Evolutionary conservation across 1,139 yeast species (phyloP).

Genomic region (Candida albicans): DNA sequence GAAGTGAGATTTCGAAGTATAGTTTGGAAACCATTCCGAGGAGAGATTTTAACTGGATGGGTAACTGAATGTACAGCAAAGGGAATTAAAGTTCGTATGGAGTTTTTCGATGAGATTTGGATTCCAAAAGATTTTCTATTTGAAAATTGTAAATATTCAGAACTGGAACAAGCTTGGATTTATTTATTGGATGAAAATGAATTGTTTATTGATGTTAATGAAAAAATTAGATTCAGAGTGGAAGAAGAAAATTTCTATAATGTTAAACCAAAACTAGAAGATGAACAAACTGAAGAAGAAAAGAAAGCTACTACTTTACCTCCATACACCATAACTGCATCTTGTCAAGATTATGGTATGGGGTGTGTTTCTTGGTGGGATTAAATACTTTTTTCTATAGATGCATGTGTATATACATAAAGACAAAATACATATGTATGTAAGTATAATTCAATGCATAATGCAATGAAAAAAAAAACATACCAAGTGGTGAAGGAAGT

Average conservation of each 20-base stretch:
- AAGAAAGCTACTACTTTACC: slow-evolving; percentile 50
- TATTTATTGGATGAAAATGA: slow-evolving; percentile 78
- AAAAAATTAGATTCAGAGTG: slow-evolving; percentile 83
- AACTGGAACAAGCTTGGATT: slow-evolving; percentile 90
- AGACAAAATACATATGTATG: neutral
- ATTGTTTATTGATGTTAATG: slow-evolving; percentile 84
- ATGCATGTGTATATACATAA: slow-evolving; percentile 9
- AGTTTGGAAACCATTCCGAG: slow-evolving; percentile 91
- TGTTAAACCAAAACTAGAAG: slow-evolving; percentile 72
- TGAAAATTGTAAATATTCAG: slow-evolving; percentile 70
- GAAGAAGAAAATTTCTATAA: slow-evolving; percentile 87
- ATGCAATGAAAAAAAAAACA: no score
- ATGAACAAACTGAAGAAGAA: slow-evolving; percentile 40
- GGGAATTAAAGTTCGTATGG: slow-evolving; percentile 81
- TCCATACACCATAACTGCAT: slow-evolving; percentile 82
- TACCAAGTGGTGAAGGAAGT: neutral
- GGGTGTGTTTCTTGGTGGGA: slow-evolving; percentile 98
- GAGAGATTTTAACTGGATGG: slow-evolving; percentile 94
- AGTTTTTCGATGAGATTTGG: slow-evolving; percentile 88
- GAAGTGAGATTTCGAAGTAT: slow-evolving; percentile 73
- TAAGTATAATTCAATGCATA: neutral
- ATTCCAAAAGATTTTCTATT: slow-evolving; percentile 81
- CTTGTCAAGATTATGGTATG: slow-evolving; percentile 95
- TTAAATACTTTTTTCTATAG: slow-evolving; percentile 3
- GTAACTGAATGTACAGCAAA: slow-evolving; percentile 83